phyloP scores from a whole-genome alignment of 106 monocot species.

The Allium sativum region DNA sequence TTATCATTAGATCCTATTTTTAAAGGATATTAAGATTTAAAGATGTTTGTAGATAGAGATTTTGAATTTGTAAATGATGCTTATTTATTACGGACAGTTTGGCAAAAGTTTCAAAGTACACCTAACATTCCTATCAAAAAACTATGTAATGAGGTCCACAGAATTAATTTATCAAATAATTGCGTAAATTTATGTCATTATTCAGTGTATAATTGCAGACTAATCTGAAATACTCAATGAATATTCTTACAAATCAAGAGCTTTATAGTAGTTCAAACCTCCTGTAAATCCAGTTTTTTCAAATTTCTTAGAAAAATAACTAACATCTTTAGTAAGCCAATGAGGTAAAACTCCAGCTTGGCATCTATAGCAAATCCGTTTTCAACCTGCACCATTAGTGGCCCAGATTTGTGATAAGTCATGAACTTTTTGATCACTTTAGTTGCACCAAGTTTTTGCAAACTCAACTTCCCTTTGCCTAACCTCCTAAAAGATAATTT shows the following conservation, averaged over 20 bases:
- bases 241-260: slow-evolving; percentile 42
- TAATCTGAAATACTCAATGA: background rate
- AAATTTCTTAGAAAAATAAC: slow-evolving; percentile 44
- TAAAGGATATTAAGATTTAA: too few relatives aligned
- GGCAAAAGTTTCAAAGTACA: too few relatives aligned
- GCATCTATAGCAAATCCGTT: slow-evolving; percentile 15
- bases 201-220: too few relatives aligned
- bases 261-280: slow-evolving; percentile 59
- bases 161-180: too few relatives aligned
- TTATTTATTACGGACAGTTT: too few relatives aligned
- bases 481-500: slow-evolving; percentile 22
- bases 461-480: slow-evolving; percentile 33
- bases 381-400: slow-evolving; percentile 15
- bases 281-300: slow-evolving; percentile 40
- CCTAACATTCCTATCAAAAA: too few relatives aligned
- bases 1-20: too few relatives aligned
- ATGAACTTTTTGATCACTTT: slow-evolving; percentile 37
- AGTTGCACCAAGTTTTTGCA: slow-evolving; percentile 14
- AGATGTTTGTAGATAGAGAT: too few relatives aligned
- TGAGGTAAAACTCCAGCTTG: slow-evolving; percentile 23
- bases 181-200: too few relatives aligned
- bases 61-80: too few relatives aligned
- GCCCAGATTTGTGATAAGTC: slow-evolving; percentile 23
- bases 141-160: too few relatives aligned
- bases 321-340: slow-evolving; percentile 45